Conservation (phyloP, 2,329 filamentous ascomycete species). For the Aspergillus fischeri region DNA sequence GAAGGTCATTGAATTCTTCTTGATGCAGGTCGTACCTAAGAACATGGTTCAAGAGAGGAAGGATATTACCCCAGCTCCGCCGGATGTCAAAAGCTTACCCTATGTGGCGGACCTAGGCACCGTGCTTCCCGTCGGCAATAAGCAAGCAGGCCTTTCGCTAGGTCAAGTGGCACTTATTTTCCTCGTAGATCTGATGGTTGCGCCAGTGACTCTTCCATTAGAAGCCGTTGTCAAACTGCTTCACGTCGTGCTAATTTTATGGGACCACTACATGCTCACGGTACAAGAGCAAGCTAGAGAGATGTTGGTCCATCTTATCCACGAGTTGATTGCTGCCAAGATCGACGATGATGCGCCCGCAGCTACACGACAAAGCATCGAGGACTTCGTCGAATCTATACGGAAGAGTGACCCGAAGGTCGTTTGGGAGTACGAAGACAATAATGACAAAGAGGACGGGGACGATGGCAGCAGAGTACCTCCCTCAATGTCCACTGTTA, state of each 20-base stretch:
- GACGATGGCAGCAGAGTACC: constrained; percentile 77
- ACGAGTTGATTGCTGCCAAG: constrained; percentile 82
- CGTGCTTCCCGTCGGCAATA: constrained; percentile 80
- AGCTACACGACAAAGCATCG: constrained; percentile 70
- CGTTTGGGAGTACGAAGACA: constrained; percentile 92
- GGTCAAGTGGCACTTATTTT: constrained; percentile 91
- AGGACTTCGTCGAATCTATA: constrained; percentile 82
- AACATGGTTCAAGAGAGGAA: constrained; percentile 96
- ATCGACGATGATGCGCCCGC: constrained; percentile 66
- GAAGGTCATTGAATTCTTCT: constrained; percentile 89
- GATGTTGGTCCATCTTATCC: constrained; percentile 96
- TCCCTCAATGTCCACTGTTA: constrained; percentile 78
- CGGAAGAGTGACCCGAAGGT: constrained; percentile 79
- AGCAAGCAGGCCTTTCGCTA: constrained; percentile 83
- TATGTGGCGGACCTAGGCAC: constrained; percentile 84
- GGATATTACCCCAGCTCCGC: constrained; percentile 57
- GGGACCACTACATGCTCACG: constrained; percentile 93
- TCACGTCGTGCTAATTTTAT: constrained; percentile 87
- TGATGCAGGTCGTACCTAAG: constrained; percentile 87
- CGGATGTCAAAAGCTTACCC: constrained; percentile 70
- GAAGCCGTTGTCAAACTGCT: constrained; percentile 82
- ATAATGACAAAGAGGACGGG: constrained; percentile 70
- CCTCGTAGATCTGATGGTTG: constrained; percentile 92
- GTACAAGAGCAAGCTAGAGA: constrained; percentile 96
- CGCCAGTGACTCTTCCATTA: constrained; percentile 72